Evolutionary conservation across 257 asterid species (phyloP).

Genomic region (Solanum paucissectum): DNA sequence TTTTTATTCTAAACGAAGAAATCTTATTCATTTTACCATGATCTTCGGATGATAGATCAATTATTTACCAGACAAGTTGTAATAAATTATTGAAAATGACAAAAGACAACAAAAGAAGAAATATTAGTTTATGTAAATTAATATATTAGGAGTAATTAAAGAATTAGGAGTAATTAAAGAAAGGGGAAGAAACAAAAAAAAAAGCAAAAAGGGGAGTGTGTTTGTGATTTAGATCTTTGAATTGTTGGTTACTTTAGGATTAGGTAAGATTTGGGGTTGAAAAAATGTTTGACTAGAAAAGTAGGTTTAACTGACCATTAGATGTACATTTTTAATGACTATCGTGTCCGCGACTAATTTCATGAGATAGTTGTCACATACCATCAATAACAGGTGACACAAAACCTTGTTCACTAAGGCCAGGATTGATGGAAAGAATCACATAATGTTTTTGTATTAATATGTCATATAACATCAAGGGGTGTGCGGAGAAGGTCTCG

Average conservation of each 20-base stretch:
- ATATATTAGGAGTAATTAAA: neutral
- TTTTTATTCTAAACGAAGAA: neutral
- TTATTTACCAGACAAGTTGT: neutral
- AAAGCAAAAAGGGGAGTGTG: neutral
- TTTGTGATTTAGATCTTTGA: neutral
- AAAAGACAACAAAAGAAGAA: neutral
- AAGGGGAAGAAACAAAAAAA: neutral
- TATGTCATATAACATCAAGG: neutral
- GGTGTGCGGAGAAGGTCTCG: neutral
- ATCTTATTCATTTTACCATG: neutral
- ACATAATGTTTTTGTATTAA: neutral
- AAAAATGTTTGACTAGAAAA: neutral
- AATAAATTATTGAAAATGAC: neutral
- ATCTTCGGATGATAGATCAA: neutral
- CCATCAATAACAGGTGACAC: too few species aligned
- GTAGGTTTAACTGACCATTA: neutral
- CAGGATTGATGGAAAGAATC: neutral
- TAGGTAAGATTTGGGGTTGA: neutral
- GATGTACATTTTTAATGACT: too few species aligned
- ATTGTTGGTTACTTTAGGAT: neutral
- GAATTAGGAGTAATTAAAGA: neutral
- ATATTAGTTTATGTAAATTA: neutral
- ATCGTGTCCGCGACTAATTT: too few species aligned
- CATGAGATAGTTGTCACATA: too few species aligned
- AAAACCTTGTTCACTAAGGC: rapidly evolving